phyloP scores from a whole-genome alignment of 805 yeast genomes.

The Teunomyces panamensis region DNA sequence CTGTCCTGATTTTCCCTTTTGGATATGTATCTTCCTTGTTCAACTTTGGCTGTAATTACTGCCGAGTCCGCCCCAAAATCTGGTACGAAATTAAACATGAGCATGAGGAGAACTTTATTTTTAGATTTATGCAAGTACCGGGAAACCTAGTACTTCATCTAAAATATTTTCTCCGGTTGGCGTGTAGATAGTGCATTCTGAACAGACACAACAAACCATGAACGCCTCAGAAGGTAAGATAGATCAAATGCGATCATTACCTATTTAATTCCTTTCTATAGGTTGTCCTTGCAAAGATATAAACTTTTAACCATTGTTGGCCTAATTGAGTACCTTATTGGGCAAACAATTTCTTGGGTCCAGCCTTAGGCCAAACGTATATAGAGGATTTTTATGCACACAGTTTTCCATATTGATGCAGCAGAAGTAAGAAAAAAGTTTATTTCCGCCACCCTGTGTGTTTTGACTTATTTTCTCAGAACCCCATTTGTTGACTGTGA shows the following conservation, averaged over 20 bases:
- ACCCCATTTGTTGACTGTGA: background rate
- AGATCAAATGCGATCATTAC: background rate
- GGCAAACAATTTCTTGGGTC: background rate
- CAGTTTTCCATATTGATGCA: slow-evolving; percentile 1
- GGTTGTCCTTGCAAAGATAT: background rate
- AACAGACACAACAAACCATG: background rate
- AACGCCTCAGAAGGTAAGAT: background rate
- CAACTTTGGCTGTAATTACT: background rate
- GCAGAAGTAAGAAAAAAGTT: background rate
- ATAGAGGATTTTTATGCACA: background rate
- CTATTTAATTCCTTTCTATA: background rate
- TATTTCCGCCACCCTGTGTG: slow-evolving; percentile 1
- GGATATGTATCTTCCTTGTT: background rate
- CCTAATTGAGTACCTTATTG: background rate
- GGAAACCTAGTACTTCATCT: background rate
- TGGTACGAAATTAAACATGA: background rate
- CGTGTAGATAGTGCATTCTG: background rate
- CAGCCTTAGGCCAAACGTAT: background rate
- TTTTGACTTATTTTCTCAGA: slow-evolving; percentile 1
- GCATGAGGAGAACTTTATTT: background rate
- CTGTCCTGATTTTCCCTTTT: background rate
- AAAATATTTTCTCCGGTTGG: background rate
- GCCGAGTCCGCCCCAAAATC: slow-evolving; percentile 1
- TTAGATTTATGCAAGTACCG: background rate
- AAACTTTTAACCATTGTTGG: background rate